These are phyloP conservation scores for Tuber indicum DNA, from an alignment of 495 filamentous ascomycete species.

Conservation along the genomic window DNA sequence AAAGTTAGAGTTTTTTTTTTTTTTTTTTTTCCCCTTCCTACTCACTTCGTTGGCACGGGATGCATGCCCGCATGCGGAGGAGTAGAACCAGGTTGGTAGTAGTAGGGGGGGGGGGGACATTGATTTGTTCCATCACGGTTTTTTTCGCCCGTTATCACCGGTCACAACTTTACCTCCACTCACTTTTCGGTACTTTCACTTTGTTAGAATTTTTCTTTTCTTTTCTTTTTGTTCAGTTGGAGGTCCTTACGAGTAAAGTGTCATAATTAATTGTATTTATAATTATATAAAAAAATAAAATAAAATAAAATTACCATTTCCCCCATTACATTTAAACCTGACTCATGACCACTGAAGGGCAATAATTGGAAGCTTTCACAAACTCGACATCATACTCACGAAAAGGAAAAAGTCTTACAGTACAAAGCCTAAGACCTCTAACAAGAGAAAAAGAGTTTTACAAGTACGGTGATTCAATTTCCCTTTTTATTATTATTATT, in stretches of 20 bases:
- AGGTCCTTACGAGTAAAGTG: not conserved
- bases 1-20: not conserved
- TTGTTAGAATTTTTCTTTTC: not conserved
- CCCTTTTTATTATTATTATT: not conserved
- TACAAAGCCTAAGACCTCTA: not conserved
- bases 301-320: not conserved
- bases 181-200: not conserved
- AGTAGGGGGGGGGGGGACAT: not conserved
- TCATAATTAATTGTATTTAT: not conserved
- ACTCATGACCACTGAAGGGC: not conserved
- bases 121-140: not conserved
- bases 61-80: not conserved
- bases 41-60: not conserved
- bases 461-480: not conserved
- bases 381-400: not conserved
- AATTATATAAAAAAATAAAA: not conserved
- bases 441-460: no score
- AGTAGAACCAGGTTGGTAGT: not conserved
- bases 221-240: not conserved
- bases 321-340: not conserved
- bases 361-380: not conserved
- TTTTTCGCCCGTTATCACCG: not conserved
- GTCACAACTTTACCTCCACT: not conserved
- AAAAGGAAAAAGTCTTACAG: not conserved
- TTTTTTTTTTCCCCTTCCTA: no score